Evolutionary conservation across 108 stramenopile genomes (phyloP), one percentile per base, ranked within the genome.

Genomic region (Cyclostephanos invisitatus): DNA sequence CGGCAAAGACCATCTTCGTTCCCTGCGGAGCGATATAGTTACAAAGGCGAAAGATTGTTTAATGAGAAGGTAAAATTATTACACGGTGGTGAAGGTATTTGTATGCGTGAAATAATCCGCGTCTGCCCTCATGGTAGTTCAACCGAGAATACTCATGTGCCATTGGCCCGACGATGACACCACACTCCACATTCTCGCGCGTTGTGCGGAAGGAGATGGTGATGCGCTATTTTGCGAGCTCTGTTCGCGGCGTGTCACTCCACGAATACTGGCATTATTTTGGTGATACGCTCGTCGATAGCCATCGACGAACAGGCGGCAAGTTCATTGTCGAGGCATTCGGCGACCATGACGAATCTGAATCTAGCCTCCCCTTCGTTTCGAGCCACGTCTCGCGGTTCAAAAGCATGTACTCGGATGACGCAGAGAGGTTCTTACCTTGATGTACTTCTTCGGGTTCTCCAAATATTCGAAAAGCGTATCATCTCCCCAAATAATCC

Each of bases 1-100:
- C 99, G 27, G 99, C 99, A 73, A 99, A 99, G 47, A 99, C 96
- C 99, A 99, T 99, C 84, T 99, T 99, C 68, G 99, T 99, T 74
- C 99, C 99, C 96, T 97, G 84, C 59, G 27, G 58, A 40, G 22
- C 20, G 38, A 1, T 1, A 54, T 0, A 24, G 21, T 1, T 25
- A 27, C 24, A 7, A 54, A 0, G 22, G 11, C 1, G 53, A 25
- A 54, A 18, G 3, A 15, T 15, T 46, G 38, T 35, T 72, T 53
- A 60, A 70, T 37, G 42, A 50, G 18, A 36, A 68, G 18, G 0
- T 5, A 38, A 27, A 80, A 27, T 42, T 42, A 66, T 32, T 32
- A 32, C 32, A 32, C 32, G 32, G 32, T 4, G 4, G 2, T 32
- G n/a, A n/a, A n/a, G n/a, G n/a, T 32, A 32, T 32, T 32, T 4